Conservation (phyloP, 805 yeast genomes). For the Candida orba region DNA sequence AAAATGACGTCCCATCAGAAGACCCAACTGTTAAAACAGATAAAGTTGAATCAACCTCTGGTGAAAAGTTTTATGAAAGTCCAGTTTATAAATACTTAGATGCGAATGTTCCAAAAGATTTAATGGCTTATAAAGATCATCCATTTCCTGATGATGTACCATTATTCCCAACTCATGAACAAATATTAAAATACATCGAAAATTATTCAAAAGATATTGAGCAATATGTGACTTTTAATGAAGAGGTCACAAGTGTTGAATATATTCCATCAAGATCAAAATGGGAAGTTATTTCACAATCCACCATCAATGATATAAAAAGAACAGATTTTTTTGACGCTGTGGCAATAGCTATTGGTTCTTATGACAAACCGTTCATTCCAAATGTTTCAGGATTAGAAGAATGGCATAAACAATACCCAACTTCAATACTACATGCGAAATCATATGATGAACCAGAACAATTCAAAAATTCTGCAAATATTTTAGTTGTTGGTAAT, state of each 20-base stretch:
- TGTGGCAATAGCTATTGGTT: constrained; percentile 58
- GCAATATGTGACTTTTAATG: constrained; percentile 34
- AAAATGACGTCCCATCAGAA: constrained; percentile 23
- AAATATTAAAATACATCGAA: constrained; percentile 55
- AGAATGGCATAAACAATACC: constrained; percentile 37
- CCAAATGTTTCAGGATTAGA: constrained; percentile 51
- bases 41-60: constrained; percentile 12
- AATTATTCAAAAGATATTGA: constrained; percentile 43
- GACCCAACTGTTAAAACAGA: constrained; percentile 20
- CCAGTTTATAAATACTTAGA: constrained; percentile 62
- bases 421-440: constrained; percentile 49
- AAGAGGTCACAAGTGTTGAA: constrained; percentile 38
- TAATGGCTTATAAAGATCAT: constrained; percentile 58
- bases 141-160: constrained; percentile 43
- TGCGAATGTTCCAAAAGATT: constrained; percentile 56
- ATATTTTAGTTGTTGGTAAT: constrained; percentile 64
- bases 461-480: constrained; percentile 31
- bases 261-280: constrained; percentile 17
- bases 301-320: constrained; percentile 18
- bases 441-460: constrained; percentile 44
- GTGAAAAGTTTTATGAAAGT: constrained; percentile 34
- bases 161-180: constrained; percentile 50
- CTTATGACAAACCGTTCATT: constrained; percentile 51
- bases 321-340: constrained; percentile 43
- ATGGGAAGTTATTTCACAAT: constrained; percentile 39